Base-by-base conservation (phyloP, 2,329 filamentous ascomycete species). In the Colletotrichum sp. region DNA sequence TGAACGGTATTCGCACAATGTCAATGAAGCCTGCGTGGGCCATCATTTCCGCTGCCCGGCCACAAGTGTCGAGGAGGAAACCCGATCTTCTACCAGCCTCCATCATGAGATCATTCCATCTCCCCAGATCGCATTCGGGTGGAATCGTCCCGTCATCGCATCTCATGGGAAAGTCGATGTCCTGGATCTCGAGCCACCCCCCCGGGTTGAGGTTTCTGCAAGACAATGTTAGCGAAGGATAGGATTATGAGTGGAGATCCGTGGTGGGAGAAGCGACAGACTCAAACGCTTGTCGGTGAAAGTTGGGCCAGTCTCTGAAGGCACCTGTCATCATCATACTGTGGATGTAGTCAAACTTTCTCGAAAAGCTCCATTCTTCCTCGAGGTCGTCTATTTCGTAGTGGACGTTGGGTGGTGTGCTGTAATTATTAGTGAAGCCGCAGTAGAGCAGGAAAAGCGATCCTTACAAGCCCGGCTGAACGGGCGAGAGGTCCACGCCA, bases 381-480 rank as follows among this genome's bases (percentile, higher is more conserved):
- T 91, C 90, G 43, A 90, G 88, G 78, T 94, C 91, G 79, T 94
- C 92, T 68, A 85, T 78, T 62, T 85, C 82, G 76, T 88, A 89
- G n/a, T 79, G 78, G 55, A 86, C 81, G 72, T 89, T 89, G 1
- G 84, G 83, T 1, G 87, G 86, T 62, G 78, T 68, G n/a, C 62
- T 66, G 31, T 13, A 6, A 13, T 18, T 47, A 59, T 78, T 59
- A 78, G 68, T n/a, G n/a, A 47, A n/a, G 8, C 33, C 21, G 34
- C 16, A 29, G n/a, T 33, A n/a, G 16, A 16, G 18, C 24, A 27
- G 8, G 13, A 24, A 27, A 29, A n/a, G 24, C 31, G 51, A 36
- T 21, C 16, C 71, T 72, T 57, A 75, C 74, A 74, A 75, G 33
- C 74, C 74, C 13, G 74, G 87, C 76, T 90, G 87, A 54, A 87